A percentile compares a stretch with the other conserved stretches of the same genome.
Evolutionary conservation across 1,139 yeast species (phyloP).

Genomic region (Pichia sp.): DNA sequence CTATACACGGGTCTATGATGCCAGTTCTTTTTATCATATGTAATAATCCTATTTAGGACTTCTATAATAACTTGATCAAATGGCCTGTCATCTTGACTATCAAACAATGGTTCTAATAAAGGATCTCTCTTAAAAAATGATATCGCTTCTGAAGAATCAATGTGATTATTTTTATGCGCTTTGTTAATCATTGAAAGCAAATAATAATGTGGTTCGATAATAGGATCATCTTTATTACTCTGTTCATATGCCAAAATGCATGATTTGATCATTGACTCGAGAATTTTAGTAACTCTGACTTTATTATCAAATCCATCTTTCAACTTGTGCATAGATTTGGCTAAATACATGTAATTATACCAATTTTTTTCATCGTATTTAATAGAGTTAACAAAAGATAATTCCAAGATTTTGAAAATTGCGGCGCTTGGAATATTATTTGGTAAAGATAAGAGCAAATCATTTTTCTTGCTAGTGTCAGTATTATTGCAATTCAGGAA

Average conservation of each 20-base stretch:
- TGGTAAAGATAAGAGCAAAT: not conserved
- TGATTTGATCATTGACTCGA: conserved; percentile 37
- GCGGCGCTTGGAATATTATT: conserved; percentile 24
- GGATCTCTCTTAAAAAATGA: conserved; percentile 34
- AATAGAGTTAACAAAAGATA: conserved; percentile 38
- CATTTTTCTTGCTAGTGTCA: not conserved
- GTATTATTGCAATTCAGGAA: conserved; percentile 22
- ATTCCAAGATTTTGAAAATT: conserved; percentile 23
- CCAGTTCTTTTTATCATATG: conserved; percentile 78
- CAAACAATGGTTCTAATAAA: conserved; percentile 17
- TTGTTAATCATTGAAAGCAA: conserved; percentile 56
- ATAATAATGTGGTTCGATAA: conserved; percentile 70
- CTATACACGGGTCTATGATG: conserved; percentile 80
- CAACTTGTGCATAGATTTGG: conserved; percentile 54
- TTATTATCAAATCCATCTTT: conserved; percentile 22
- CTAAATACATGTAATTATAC: conserved; percentile 51
- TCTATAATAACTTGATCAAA: conserved; percentile 1
- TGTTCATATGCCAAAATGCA: conserved; percentile 36
- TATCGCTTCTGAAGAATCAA: conserved; percentile 35
- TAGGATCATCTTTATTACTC: conserved; percentile 42
- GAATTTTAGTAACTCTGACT: conserved; percentile 21
- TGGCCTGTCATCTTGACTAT: conserved; percentile 6
- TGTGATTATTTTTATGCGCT: conserved; percentile 34
- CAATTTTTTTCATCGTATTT: conserved; percentile 46
- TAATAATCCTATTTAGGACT: conserved; percentile 16